Base-by-base conservation (phyloP, 225 moss, liverwort and hornwort species). In the Thuidium tamariscinum region DNA sequence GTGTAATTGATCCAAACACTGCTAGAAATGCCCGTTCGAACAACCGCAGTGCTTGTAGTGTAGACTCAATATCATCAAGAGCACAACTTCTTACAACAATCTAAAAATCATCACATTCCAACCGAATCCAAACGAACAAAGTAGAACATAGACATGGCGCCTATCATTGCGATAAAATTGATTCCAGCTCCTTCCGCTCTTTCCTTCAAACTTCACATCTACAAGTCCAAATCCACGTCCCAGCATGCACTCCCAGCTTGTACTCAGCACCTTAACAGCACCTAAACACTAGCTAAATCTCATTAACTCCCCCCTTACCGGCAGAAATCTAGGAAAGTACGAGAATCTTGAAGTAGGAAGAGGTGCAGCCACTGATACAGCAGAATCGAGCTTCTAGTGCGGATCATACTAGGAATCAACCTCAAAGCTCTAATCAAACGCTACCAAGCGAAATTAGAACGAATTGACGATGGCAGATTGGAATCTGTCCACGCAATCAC, bases 121-220 rank as follows among this genome's bases (percentile, higher is more conserved):
- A 70, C 46, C 66, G 82, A 51, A 66, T 60, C 73, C 12, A n/a
- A 79, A 86, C 79, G 32, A 30, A 73, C 65, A 66, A 69, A 67
- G 27, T 27, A 46, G 36, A 64, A 64, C 79, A 32, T 26, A 59
- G n/a, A 76, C 76, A 84, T 64, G 69, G 29, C 84, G 59, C 64
- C 82, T 82, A 85, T 89, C 88, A 89, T 86, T 91, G 89, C 55
- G 27, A 51, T 2, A 85, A 72, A 69, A 32, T 22, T 41, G 56
- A 44, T 76, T 56, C 55, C 48, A 63, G 76, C 54, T 81, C 84
- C 66, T 74, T 60, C 83, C 70, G 44, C 34, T 27, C 74, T 27
- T 62, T 25, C 75, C 29, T 71, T 32, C 62, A 32, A 26, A 52
- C 67, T 67, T 42, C 34, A 82, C 37, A 23, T 13, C 39, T 37